These are phyloP conservation scores for Aspergillus flavus DNA, from an alignment of 2,329 filamentous ascomycete species.

Conservation along the genomic window DNA sequence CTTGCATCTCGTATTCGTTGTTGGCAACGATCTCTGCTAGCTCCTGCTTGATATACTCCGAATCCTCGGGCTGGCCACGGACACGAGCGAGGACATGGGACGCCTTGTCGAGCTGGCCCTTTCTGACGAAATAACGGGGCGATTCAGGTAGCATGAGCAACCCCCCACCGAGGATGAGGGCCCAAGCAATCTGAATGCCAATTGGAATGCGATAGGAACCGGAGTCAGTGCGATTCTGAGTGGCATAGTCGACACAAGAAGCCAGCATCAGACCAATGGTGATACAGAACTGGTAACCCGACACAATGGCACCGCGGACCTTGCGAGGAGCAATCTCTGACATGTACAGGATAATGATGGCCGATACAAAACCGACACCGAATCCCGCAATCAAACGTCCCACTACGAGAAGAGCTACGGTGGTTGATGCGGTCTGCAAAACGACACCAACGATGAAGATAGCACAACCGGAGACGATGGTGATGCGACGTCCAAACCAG, in stretches of 20 bases:
- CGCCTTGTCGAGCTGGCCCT: conserved; percentile 68
- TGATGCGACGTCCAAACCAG: conserved; percentile 65
- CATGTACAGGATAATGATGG: conserved; percentile 85
- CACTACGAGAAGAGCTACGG: conserved; percentile 65
- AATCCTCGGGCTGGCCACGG: conserved; percentile 72
- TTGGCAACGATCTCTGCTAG: conserved; percentile 86
- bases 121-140: conserved; percentile 82
- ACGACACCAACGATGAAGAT: conserved; percentile 72
- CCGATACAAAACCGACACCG: conserved; percentile 79
- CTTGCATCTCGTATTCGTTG: conserved; percentile 76
- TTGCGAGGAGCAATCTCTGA: conserved; percentile 75
- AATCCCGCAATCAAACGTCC: conserved; percentile 76
- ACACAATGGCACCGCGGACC: conserved; percentile 77
- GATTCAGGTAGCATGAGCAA: conserved; percentile 81
- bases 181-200: conserved; percentile 78
- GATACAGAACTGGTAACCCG: conserved; percentile 81
- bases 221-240: conserved; percentile 62
- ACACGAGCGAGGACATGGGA: conserved; percentile 65
- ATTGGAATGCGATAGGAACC: conserved; percentile 81
- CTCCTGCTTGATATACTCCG: conserved; percentile 75
- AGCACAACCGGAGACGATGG: conserved; percentile 69
- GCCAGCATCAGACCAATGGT: conserved; percentile 78
- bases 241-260: conserved; percentile 72
- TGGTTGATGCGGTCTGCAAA: conserved; percentile 62
- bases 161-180: conserved; percentile 71